Percentiles rank a stretch among this genome's conserved stretches.
Conservation (phyloP, 495 filamentous ascomycete species). For the Haplographium delicatum region DNA sequence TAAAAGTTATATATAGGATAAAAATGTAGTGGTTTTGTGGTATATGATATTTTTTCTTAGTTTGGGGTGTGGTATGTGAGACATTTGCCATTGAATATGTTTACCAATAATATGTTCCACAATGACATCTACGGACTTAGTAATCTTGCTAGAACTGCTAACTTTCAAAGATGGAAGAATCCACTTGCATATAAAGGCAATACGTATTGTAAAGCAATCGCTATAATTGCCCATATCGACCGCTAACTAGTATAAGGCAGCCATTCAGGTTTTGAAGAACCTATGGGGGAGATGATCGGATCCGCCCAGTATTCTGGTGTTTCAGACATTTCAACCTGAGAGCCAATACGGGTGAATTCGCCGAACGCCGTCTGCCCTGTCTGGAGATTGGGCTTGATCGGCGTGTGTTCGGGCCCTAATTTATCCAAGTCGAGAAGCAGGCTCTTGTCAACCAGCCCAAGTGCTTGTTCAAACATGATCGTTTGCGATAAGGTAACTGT, state of each 20-base stretch:
- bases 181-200: neutral
- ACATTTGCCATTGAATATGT: too few species aligned
- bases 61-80: too few species aligned
- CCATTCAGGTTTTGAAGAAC: constrained; percentile 6
- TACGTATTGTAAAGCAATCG: too few species aligned
- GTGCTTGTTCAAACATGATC: constrained; percentile 4
- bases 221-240: neutral
- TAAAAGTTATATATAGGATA: too few species aligned
- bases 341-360: constrained; percentile 1
- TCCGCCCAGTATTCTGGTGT: constrained; percentile 3
- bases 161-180: neutral
- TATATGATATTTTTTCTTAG: too few species aligned
- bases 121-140: too few species aligned
- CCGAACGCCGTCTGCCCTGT: constrained; percentile 3
- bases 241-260: neutral
- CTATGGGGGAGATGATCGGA: neutral
- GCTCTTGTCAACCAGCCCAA: neutral
- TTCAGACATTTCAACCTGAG: constrained; percentile 4
- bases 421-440: neutral
- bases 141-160: too few species aligned
- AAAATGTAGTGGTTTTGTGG: too few species aligned
- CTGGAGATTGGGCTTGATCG: neutral
- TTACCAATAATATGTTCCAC: too few species aligned
- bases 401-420: constrained; percentile 1
- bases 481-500: constrained; percentile 5